Conservation (phyloP, 2,329 filamentous ascomycete species). For the Hysterium pulicare region DNA sequence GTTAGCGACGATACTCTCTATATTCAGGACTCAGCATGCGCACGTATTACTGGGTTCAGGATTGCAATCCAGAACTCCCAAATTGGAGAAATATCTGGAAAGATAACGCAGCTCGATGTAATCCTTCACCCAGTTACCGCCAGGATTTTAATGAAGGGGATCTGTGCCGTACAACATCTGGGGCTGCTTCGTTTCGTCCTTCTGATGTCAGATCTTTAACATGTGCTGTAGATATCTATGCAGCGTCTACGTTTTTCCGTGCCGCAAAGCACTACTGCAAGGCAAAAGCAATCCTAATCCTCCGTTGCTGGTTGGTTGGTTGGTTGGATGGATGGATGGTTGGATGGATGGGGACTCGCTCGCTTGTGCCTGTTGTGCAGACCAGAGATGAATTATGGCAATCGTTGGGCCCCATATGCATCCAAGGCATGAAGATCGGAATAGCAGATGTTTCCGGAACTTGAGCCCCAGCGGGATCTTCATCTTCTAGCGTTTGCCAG, state of each 20-base stretch:
- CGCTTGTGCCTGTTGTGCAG: neutral
- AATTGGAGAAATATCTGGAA: neutral
- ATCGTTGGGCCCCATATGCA: neutral
- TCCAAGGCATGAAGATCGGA: conserved; percentile 2
- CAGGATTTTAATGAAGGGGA: neutral
- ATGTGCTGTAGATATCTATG: neutral
- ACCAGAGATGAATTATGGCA: neutral
- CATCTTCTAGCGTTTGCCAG: neutral
- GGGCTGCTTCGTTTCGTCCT: conserved; percentile 1
- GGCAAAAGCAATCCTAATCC: too few relatives aligned
- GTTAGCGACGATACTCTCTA: too few relatives aligned
- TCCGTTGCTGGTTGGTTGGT: too few relatives aligned
- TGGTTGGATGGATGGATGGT: too few relatives aligned
- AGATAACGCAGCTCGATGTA: conserved; percentile 4
- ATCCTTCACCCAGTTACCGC: too few relatives aligned
- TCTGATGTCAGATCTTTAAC: conserved; percentile 3
- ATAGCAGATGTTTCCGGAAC: neutral
- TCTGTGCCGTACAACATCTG: neutral
- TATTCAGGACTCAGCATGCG: too few relatives aligned
- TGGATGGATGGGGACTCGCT: too few relatives aligned
- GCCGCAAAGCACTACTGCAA: neutral
- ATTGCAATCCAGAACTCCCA: too few relatives aligned
- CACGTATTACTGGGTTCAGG: too few relatives aligned
- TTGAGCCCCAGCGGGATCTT: neutral
- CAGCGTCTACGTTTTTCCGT: neutral